Percentiles rank a stretch among this genome's conserved stretches.
phyloP scores from a whole-genome alignment of 1,284 basidiomycete species.

The Puccinia horiana region DNA sequence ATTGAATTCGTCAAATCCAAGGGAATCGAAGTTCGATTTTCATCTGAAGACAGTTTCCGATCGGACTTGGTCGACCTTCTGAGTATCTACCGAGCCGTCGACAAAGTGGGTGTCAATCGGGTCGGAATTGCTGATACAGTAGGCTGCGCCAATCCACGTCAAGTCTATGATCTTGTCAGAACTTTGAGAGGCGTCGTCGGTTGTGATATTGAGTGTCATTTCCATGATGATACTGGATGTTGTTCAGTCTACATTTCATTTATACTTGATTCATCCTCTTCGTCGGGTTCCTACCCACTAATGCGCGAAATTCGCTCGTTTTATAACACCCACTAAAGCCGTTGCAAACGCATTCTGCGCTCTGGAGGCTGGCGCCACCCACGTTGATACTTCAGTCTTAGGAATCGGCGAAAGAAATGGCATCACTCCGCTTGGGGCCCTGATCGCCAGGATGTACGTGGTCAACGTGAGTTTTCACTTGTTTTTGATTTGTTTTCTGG shows the following conservation, averaged over 20 bases:
- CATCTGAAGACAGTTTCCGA: conserved; percentile 99
- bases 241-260: conserved; percentile 65
- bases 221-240: conserved; percentile 93
- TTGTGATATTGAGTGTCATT: conserved; percentile 96
- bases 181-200: conserved; percentile 91
- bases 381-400: conserved; percentile 92
- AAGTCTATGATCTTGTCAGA: conserved; percentile 97
- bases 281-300: not conserved
- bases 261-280: conserved; percentile 60
- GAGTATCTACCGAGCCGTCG: conserved; percentile 98
- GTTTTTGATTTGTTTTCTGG: not conserved
- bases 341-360: conserved; percentile 99
- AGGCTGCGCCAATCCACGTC: conserved; percentile 96
- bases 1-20: conserved; percentile 99
- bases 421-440: conserved; percentile 94
- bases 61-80: conserved; percentile 98
- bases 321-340: conserved; percentile 63
- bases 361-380: conserved; percentile 96
- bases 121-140: conserved; percentile 99
- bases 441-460: conserved; percentile 88
- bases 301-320: conserved; percentile 50
- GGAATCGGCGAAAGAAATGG: conserved; percentile 99
- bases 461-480: conserved; percentile 44
- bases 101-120: conserved; percentile 99
- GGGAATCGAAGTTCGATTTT: conserved; percentile 99